Percentiles rank a stretch among this genome's conserved stretches.
Evolutionary conservation across 768 basidiomycete species (phyloP).

Genomic region (Rhodocollybia butyracea): DNA sequence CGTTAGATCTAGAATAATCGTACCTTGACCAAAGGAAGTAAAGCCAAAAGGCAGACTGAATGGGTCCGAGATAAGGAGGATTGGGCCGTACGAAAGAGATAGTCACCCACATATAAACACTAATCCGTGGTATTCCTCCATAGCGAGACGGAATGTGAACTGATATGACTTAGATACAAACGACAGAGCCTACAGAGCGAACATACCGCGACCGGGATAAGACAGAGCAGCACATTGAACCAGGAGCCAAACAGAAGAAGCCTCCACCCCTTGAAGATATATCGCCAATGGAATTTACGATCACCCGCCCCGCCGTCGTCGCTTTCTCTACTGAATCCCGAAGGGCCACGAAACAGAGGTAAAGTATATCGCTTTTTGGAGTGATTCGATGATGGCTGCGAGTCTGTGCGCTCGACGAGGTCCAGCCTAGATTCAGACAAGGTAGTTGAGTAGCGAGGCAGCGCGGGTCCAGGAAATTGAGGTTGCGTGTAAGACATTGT

Average conservation of each 20-base stretch:
- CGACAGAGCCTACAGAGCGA: neutral
- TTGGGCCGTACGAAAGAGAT: neutral
- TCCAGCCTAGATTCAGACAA: conserved; percentile 1
- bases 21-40: conserved; percentile 80
- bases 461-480: conserved; percentile 8
- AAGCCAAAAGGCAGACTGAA: conserved; percentile 61
- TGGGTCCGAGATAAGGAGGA: neutral
- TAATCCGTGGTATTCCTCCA: conserved; percentile 46
- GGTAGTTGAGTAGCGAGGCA: conserved; percentile 8
- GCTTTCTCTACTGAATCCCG: neutral
- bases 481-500: neutral
- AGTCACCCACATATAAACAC: conserved; percentile 59
- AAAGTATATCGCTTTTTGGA: conserved; percentile 6
- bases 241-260: conserved; percentile 56
- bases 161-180: conserved; percentile 19
- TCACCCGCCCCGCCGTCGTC: neutral
- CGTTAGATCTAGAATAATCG: conserved; percentile 9
- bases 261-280: conserved; percentile 42
- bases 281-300: neutral
- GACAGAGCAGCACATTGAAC: conserved; percentile 64
- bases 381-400: neutral
- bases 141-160: conserved; percentile 54
- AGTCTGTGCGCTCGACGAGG: conserved; percentile 4
- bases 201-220: conserved; percentile 69
- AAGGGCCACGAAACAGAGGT: conserved; percentile 4